Conservation (phyloP, 768 basidiomycete species). For the Gyrodon lividus region DNA sequence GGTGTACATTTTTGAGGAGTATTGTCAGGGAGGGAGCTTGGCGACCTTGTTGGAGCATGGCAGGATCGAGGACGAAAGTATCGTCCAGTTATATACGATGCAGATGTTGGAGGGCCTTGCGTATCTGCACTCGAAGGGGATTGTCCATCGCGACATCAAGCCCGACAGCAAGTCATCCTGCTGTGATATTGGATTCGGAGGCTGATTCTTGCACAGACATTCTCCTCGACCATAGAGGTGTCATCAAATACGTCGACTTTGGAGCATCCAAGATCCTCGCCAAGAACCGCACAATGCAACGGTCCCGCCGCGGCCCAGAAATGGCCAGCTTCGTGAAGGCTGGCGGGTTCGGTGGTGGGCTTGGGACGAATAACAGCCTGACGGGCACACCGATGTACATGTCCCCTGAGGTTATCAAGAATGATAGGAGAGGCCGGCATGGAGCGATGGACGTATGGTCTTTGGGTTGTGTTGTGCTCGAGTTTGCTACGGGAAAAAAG, state of each 20-base stretch:
- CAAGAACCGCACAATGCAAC: constrained; percentile 79
- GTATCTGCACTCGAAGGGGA: constrained; percentile 89
- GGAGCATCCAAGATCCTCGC: constrained; percentile 96
- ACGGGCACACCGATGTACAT: constrained; percentile 99
- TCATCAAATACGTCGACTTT: constrained; percentile 97
- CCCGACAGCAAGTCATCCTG: constrained; percentile 80
- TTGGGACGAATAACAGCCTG: constrained; percentile 76
- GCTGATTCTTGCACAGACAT: constrained; percentile 63
- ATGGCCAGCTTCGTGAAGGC: constrained; percentile 31
- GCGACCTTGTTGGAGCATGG: constrained; percentile 89
- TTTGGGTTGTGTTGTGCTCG: constrained; percentile 94
- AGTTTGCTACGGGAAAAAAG: constrained; percentile 94
- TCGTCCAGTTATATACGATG: constrained; percentile 93
- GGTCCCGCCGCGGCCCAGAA: constrained; percentile 60
- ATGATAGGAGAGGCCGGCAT: constrained; percentile 79
- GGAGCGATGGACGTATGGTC: constrained; percentile 99
- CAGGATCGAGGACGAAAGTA: constrained; percentile 93
- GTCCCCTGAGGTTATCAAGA: constrained; percentile 98
- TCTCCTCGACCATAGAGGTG: constrained; percentile 81
- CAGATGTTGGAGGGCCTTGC: constrained; percentile 95
- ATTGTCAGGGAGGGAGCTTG: constrained; percentile 93
- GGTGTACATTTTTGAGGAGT: constrained; percentile 99
- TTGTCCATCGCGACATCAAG: constrained; percentile 96
- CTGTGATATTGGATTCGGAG: constrained; percentile 2
- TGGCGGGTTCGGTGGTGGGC: constrained; percentile 35